Evolutionary conservation across 2,329 filamentous ascomycete genomes (phyloP), one percentile per base, ranked within the genome.

Genomic region (Zalaria obscura): DNA sequence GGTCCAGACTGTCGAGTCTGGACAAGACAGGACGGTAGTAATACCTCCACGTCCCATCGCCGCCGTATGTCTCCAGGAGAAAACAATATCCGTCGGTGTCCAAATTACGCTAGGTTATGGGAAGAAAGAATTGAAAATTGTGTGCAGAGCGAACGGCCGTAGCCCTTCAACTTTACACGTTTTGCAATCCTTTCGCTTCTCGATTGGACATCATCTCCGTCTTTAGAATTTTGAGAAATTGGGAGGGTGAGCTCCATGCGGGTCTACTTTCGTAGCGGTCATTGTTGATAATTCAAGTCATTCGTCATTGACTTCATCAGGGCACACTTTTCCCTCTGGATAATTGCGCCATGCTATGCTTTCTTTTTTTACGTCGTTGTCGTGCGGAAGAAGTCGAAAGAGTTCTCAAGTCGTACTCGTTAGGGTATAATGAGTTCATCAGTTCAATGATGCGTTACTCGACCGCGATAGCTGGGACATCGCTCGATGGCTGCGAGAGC

Each of bases 401-500:
- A 10, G 11, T 10, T n/a, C 10, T 26, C 4, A 27, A 28, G 38
- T 45, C 35, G 39, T 41, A 41, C 35, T 45, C 43, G 38, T 41
- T 32, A 44, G 27, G 36, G 28, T 40, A 39, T 44, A 40, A 38
- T 18, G 18, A 18, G 35, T 11, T 11, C 7, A 36, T 11, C 7
- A 18, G 18, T 7, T 8, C 7, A 40, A 36, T 35, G 40, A 36
- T 32, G 10, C 33, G 35, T 45, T 74, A 75, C 64, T 77, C 75
- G 52, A 78, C 75, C 52, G 77, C 75, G 55, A 78, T 76, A 57
- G 77, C 73, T n/a, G 18, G 18, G 48, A 76, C 69, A 44, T 70
- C 70, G 45, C 54, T 58, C 47, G 72, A 74, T 52, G 69, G 72
- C 49, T 72, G 68, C 42, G 73, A 73, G 45, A 79, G 62, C 56